Evolutionary conservation across 2,329 filamentous ascomycete species (phyloP).

Genomic region (Saccharata proteae): DNA sequence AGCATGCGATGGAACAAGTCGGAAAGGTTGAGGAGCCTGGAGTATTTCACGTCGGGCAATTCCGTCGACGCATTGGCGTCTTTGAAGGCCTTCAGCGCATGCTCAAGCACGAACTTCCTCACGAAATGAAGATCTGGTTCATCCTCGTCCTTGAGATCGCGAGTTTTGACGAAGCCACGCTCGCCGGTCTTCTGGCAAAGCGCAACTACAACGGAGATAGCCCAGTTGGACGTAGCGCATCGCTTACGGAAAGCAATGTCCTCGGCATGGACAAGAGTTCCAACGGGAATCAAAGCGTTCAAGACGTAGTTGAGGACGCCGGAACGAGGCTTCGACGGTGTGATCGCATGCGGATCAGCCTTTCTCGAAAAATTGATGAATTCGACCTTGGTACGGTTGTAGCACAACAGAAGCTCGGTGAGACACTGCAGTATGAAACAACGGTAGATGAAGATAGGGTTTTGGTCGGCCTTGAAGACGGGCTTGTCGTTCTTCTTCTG

Average conservation of each 20-base stretch:
- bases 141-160: conserved; percentile 55
- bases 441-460: conserved; percentile 91
- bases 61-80: conserved; percentile 72
- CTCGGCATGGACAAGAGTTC: conserved; percentile 57
- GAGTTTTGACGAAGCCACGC: conserved; percentile 46
- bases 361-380: conserved; percentile 99
- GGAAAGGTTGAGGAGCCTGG: conserved; percentile 72
- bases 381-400: conserved; percentile 91
- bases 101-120: conserved; percentile 88
- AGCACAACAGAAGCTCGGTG: conserved; percentile 78
- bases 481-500: conserved; percentile 51
- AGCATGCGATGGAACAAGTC: conserved; percentile 84
- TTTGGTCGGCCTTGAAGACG: conserved; percentile 79
- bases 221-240: conserved; percentile 70
- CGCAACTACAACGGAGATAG: conserved; percentile 74
- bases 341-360: conserved; percentile 67
- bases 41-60: conserved; percentile 72
- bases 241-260: conserved; percentile 73
- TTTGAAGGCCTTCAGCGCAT: conserved; percentile 81
- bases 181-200: conserved; percentile 83
- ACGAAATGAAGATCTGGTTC: conserved; percentile 83
- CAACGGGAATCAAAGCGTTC: conserved; percentile 60
- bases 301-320: conserved; percentile 90
- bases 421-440: conserved; percentile 91
- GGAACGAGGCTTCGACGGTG: conserved; percentile 86